A percentile compares a stretch with the other conserved stretches of the same genome.
phyloP scores from a whole-genome alignment of 108 stramenopile species.

The Skeletonema marinoi region DNA sequence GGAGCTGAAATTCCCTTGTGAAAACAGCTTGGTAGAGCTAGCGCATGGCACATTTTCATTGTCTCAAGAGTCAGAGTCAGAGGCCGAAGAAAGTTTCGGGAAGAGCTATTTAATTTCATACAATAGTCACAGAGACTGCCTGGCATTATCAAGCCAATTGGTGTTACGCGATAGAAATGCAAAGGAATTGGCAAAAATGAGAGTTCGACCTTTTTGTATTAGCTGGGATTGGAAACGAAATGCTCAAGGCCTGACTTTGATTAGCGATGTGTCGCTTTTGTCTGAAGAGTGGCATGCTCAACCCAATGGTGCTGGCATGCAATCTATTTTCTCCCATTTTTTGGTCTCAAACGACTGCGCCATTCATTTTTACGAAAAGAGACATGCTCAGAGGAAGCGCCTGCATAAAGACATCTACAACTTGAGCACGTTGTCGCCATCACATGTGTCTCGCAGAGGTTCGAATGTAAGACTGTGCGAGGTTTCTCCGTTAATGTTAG shows the following conservation, averaged over 20 bases:
- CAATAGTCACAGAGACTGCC: slow-evolving; percentile 28
- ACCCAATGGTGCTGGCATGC: neutral
- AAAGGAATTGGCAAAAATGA: neutral
- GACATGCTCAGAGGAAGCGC: neutral
- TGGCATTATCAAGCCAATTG: slow-evolving; percentile 28
- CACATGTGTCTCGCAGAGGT: neutral
- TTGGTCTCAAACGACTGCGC: slow-evolving; percentile 7
- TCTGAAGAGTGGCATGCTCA: neutral
- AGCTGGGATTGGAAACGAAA: slow-evolving; percentile 52
- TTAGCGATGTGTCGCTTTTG: neutral
- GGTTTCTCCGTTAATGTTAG: slow-evolving; percentile 27
- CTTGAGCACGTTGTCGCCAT: slow-evolving; percentile 35
- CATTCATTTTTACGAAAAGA: slow-evolving; percentile 31
- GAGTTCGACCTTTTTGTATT: slow-evolving; percentile 22
- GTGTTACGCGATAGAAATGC: slow-evolving; percentile 4
- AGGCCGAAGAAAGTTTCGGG: slow-evolving; percentile 2
- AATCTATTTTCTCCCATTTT: slow-evolving; percentile 26
- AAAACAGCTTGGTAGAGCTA: slow-evolving; percentile 21
- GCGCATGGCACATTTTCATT: slow-evolving; percentile 24
- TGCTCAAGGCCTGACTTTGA: slow-evolving; percentile 23
- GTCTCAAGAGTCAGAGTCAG: slow-evolving; percentile 11
- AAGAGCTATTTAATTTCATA: slow-evolving; percentile 26
- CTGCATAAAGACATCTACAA: slow-evolving; percentile 24
- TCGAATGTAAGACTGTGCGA: slow-evolving; percentile 15
- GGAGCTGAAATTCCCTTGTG: slow-evolving; percentile 33